Percentiles rank a stretch among this genome's conserved stretches.
These are phyloP conservation scores for Moelleriella libera DNA, from an alignment of 2,329 filamentous ascomycete species.

Conservation along the genomic window DNA sequence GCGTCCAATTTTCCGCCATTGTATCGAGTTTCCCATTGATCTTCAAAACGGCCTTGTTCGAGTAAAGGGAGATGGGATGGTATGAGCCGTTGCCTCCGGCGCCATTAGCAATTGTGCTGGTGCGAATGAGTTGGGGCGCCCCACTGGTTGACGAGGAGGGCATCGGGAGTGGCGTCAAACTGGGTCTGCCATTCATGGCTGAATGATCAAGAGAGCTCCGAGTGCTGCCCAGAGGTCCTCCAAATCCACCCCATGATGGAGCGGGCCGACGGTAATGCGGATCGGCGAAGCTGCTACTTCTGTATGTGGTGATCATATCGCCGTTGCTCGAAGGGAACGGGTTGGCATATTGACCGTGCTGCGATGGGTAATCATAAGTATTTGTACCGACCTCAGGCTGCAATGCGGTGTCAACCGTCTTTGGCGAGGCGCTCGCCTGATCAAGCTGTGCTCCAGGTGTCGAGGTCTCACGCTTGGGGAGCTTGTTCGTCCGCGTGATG, in stretches of 20 bases:
- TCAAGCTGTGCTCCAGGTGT: slow-evolving; percentile 20
- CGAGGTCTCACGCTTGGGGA: slow-evolving; percentile 20
- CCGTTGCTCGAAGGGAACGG: slow-evolving; percentile 26
- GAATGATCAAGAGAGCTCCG: slow-evolving; percentile 28
- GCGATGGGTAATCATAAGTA: slow-evolving; percentile 31
- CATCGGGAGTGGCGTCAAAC: slow-evolving; percentile 33
- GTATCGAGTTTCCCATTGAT: slow-evolving; percentile 71
- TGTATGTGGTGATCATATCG: slow-evolving; percentile 43
- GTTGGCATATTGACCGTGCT: slow-evolving; percentile 22
- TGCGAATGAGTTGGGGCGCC: slow-evolving; percentile 37
- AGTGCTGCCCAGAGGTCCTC: slow-evolving; percentile 22
- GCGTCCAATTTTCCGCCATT: slow-evolving; percentile 74
- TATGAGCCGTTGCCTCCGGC: slow-evolving; percentile 33
- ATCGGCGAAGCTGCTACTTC: slow-evolving; percentile 36
- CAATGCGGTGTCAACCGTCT: slow-evolving; percentile 24
- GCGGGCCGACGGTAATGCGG: slow-evolving; percentile 27
- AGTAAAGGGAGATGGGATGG: slow-evolving; percentile 70
- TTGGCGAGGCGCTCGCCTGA: slow-evolving; percentile 25
- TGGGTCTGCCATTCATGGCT: slow-evolving; percentile 26
- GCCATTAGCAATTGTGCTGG: slow-evolving; percentile 34
- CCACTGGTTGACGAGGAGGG: slow-evolving; percentile 22
- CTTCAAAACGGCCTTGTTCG: slow-evolving; percentile 72
- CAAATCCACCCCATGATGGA: slow-evolving; percentile 28
- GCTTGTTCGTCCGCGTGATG: slow-evolving; percentile 23
- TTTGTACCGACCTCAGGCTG: slow-evolving; percentile 25